These are phyloP conservation scores for Cryphonectria radicalis DNA, from an alignment of 2,329 filamentous ascomycete genomes.

Conservation along the genomic window DNA sequence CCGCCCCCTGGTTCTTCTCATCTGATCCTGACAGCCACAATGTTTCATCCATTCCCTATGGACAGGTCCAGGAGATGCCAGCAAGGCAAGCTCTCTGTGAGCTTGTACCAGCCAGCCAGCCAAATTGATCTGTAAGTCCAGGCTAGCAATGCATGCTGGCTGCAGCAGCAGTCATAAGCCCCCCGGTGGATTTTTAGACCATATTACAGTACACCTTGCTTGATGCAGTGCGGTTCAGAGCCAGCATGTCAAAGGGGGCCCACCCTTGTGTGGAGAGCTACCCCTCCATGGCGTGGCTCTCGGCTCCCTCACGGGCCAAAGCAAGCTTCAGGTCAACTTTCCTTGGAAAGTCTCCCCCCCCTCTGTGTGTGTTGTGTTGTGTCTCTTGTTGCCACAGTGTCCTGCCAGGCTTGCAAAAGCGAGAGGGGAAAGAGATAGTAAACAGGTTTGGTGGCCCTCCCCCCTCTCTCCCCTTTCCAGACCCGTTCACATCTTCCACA, in stretches of 20 bases:
- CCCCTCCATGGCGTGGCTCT: conserved; percentile 18
- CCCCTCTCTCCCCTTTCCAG: not conserved
- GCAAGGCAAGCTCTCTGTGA: not conserved
- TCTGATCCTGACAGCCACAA: conserved; percentile 11
- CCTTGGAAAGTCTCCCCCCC: not conserved
- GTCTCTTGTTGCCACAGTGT: conserved; percentile 5
- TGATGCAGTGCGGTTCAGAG: not conserved
- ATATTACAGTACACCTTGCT: not conserved
- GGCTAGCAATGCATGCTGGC: conserved; percentile 13
- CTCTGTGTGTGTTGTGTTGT: not conserved
- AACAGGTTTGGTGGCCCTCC: not conserved
- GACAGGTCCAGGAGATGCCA: not conserved
- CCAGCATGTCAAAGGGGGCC: conserved; percentile 19
- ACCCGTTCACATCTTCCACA: not conserved
- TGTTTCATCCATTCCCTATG: conserved; percentile 11
- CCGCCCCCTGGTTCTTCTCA: not conserved
- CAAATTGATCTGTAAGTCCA: conserved; percentile 12
- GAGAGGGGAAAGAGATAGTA: not conserved
- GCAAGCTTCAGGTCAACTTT: conserved; percentile 10
- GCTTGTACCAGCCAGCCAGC: not conserved
- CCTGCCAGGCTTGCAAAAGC: not conserved
- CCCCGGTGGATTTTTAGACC: conserved; percentile 1
- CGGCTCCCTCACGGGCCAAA: conserved; percentile 11
- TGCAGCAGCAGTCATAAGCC: conserved; percentile 15
- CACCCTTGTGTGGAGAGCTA: conserved; percentile 29